Conservation (phyloP, 352 stramenopile species). For the Blastocystis sp. region DNA sequence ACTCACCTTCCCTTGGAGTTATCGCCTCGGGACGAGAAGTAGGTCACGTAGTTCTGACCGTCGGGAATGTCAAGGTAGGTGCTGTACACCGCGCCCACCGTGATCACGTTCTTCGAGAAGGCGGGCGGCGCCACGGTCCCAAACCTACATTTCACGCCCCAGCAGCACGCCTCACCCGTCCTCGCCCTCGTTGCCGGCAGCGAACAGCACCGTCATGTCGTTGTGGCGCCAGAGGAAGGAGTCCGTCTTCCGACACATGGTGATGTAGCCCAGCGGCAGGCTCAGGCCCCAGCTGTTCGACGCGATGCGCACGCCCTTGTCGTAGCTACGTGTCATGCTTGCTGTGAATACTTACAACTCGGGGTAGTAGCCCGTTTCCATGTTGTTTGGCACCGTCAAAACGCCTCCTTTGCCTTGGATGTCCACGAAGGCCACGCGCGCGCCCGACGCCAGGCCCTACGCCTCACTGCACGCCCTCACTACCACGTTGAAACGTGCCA, state of each 20-base stretch:
- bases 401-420: conserved; percentile 2
- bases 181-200: conserved; percentile 51
- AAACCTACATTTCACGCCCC: not conserved
- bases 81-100: conserved; percentile 10
- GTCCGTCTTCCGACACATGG: not conserved
- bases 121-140: not conserved
- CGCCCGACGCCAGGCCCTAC: conserved; percentile 11
- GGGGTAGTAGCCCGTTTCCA: not conserved
- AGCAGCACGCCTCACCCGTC: not conserved
- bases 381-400: not conserved
- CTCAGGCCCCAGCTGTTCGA: conserved; percentile 24
- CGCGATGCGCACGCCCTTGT: not conserved
- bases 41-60: not conserved
- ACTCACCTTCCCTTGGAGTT: not conserved
- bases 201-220: conserved; percentile 50
- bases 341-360: not conserved
- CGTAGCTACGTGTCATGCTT: conserved; percentile 21
- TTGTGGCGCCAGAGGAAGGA: conserved; percentile 57
- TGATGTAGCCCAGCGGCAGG: not conserved
- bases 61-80: not conserved
- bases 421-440: conserved; percentile 18
- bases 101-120: conserved; percentile 46
- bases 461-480: not conserved
- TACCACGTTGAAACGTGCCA: not conserved
- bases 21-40: conserved; percentile 57